Evolutionary conservation across 164 flowering plant species (phyloP).

Genomic region (Cinnamomum micranthum): DNA sequence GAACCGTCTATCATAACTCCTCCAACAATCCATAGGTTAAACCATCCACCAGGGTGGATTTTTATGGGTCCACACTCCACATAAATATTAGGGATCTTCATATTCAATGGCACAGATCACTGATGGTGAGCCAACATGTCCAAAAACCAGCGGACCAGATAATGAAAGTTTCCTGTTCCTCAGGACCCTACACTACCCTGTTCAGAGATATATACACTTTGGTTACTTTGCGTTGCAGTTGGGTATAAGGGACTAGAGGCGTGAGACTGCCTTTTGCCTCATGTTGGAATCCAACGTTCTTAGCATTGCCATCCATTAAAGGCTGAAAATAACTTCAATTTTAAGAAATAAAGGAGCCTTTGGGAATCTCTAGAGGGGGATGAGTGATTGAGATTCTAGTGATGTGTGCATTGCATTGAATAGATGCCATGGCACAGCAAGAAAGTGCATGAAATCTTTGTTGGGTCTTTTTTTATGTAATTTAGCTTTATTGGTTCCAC

Average conservation of each 20-base stretch:
- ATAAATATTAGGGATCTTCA: too few relatives aligned
- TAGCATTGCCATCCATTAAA: conserved; percentile 62
- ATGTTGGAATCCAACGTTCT: conserved; percentile 71
- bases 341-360: conserved; percentile 27
- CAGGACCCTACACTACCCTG: too few relatives aligned
- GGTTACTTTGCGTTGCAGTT: background rate
- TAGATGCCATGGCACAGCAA: conserved; percentile 2
- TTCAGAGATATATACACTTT: too few relatives aligned
- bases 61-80: background rate
- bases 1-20: too few relatives aligned
- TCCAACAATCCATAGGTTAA: background rate
- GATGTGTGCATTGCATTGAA: background rate
- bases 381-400: conserved; percentile 26
- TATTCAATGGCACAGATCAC: too few relatives aligned
- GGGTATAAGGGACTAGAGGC: background rate
- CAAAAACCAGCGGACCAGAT: too few relatives aligned
- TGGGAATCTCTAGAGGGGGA: conserved; percentile 45
- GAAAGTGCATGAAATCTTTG: conserved; percentile 22
- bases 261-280: background rate
- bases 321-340: conserved; percentile 31
- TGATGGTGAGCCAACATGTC: too few relatives aligned
- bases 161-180: too few relatives aligned
- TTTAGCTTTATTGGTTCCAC: conserved; percentile 40
- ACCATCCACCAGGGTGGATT: background rate
- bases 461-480: conserved; percentile 5